Conservation (phyloP, 441 rosid genomes). For the Sinapis alba region DNA sequence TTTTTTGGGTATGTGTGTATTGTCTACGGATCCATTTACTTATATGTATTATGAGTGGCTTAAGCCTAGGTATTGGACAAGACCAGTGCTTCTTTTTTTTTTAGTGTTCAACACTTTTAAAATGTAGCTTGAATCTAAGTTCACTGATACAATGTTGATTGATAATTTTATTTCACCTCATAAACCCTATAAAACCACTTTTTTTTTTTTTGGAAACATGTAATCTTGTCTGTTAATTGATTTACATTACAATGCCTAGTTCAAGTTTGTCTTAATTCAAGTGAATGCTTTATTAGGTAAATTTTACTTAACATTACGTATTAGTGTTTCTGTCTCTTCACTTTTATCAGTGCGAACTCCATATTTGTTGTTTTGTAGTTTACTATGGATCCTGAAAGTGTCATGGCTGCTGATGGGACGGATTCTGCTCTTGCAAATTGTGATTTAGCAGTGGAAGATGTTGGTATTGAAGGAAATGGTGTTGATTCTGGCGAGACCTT, state of each 20-base stretch:
- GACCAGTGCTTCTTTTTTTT: not conserved
- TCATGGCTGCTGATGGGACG: constrained; percentile 47
- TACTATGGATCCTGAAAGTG: constrained; percentile 62
- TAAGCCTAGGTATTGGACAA: not conserved
- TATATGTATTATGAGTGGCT: not conserved
- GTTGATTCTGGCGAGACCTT: constrained; percentile 26
- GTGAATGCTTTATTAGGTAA: constrained; percentile 2
- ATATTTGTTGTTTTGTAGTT: constrained; percentile 44
- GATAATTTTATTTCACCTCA: not conserved
- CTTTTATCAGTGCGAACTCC: not conserved
- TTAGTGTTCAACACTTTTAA: not conserved
- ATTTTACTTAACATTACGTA: not conserved
- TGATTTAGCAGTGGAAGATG: constrained; percentile 22
- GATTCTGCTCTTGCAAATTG: constrained; percentile 50
- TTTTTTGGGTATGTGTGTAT: not conserved
- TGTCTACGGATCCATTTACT: constrained; percentile 1
- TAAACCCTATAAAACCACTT: not conserved
- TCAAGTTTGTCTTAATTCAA: not conserved
- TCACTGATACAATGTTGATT: constrained; percentile 22
- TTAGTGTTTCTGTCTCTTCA: constrained; percentile 1
- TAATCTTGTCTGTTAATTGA: constrained; percentile 16
- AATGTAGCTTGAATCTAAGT: constrained; percentile 23
- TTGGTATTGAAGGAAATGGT: constrained; percentile 40
- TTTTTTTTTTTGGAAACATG: not conserved
- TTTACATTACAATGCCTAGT: not conserved